Evolutionary conservation across 1,139 yeast genomes (phyloP).

Genomic region (Torulaspora pretoriensis): DNA sequence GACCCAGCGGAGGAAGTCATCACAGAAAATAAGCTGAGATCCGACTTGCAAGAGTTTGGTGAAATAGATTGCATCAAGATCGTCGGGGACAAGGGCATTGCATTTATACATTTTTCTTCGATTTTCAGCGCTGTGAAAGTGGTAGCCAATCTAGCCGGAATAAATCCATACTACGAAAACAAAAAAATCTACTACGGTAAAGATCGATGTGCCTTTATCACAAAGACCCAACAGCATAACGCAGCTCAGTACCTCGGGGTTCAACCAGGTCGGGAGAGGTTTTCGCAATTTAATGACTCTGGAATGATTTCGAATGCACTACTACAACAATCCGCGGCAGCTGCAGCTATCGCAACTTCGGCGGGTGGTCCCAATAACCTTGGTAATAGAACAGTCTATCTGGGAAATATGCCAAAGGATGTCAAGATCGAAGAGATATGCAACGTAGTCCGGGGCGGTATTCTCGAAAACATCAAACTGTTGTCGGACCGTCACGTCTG

Average conservation of each 20-base stretch:
- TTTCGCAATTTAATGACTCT: slow-evolving; percentile 71
- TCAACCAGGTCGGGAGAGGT: slow-evolving; percentile 84
- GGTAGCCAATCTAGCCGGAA: slow-evolving; percentile 59
- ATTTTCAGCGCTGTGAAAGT: slow-evolving; percentile 82
- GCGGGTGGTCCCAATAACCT: slow-evolving; percentile 78
- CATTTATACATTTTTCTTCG: slow-evolving; percentile 82
- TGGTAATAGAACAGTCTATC: slow-evolving; percentile 87
- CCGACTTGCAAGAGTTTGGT: slow-evolving; percentile 71
- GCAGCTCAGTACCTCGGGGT: slow-evolving; percentile 94
- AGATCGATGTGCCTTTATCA: slow-evolving; percentile 78
- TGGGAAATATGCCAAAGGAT: slow-evolving; percentile 82
- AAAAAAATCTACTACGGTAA: slow-evolving; percentile 80
- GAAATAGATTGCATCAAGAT: slow-evolving; percentile 76
- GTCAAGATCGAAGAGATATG: slow-evolving; percentile 89
- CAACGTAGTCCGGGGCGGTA: slow-evolving; percentile 90
- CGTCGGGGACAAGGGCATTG: slow-evolving; percentile 71
- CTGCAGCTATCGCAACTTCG: slow-evolving; percentile 72
- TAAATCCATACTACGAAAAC: slow-evolving; percentile 53
- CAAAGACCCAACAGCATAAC: slow-evolving; percentile 93
- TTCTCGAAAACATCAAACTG: slow-evolving; percentile 68
- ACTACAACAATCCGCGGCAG: slow-evolving; percentile 69
- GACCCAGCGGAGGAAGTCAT: slow-evolving; percentile 35
- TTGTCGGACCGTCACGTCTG: slow-evolving; percentile 87
- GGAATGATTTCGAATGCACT: slow-evolving; percentile 40
- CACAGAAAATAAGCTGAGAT: slow-evolving; percentile 57